Evolutionary conservation across 2,329 filamentous ascomycete species (phyloP), one percentile per base, ranked within the genome.

Genomic region (Aspergillus flavus): DNA sequence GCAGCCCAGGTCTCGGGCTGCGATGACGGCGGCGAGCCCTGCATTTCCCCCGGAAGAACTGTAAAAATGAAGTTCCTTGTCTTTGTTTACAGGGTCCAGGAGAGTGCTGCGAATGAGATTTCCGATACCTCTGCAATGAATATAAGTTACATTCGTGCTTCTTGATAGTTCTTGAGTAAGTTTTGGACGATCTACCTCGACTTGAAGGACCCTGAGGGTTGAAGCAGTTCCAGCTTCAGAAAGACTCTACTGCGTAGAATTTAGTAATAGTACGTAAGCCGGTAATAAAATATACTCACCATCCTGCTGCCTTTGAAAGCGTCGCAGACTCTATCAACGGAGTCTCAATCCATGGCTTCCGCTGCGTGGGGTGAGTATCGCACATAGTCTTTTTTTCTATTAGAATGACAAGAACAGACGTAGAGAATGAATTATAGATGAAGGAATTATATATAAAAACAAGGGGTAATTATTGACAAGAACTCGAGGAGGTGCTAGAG

Each of bases 171-270:
- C 43, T n/a, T 56, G n/a, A 10, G 39, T 7, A 26, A 23, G 26
- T 50, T 58, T 5, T 23, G 36, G 0, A 26, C 43, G 39, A 62
- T 67, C 32, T 65, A 77, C 76, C 87, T 85, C 41, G 90, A 92
- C 76, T 95, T 94, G 84, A 95, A 96, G 34, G 90, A 93, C 65
- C 91, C 90, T 3, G 89, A 90, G 2, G 91, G 92, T 74, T 96
- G 92, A 41, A 93, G 85, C 71, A 89, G 89, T 67, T 95, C 92
- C 59, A 94, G 85, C 77, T 95, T 95, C 72, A 95, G 87, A 75
- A 91, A 91, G 72, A 95, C 86, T 82, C 89, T 89, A 81, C 91
- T 80, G 58, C 7, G 53, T 50, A 12, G 32, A 34, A 9, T 16
- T 41, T 6, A 28, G 57, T 6, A 7, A 56, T 34, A 61, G 9